Evolutionary conservation across 192 early-diverging fungal genomes (phyloP).

Genomic region (Piromyces finnis): DNA sequence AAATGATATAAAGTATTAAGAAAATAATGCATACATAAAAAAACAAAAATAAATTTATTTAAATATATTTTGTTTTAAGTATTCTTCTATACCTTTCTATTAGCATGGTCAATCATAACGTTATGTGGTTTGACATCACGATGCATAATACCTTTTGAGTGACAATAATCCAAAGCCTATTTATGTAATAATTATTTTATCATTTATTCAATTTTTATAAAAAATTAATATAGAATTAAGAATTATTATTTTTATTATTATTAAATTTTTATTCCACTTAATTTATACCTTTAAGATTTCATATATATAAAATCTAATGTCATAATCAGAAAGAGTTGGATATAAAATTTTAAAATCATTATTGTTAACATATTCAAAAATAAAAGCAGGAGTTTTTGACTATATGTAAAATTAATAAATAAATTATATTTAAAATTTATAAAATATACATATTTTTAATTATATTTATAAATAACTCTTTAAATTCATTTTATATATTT

Average conservation of each 20-base stretch:
- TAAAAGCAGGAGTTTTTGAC: slow-evolving; percentile 89
- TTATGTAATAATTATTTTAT: background rate
- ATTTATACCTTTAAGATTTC: slow-evolving; percentile 70
- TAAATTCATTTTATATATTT: too few species aligned
- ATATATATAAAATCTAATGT: slow-evolving; percentile 91
- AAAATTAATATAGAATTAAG: too few species aligned
- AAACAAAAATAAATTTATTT: too few species aligned
- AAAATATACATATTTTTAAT: too few species aligned
- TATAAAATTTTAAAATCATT: slow-evolving; percentile 94
- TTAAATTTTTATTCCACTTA: too few species aligned
- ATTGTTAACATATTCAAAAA: slow-evolving; percentile 96
- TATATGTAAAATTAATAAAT: slow-evolving; percentile 2
- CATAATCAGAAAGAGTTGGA: slow-evolving; percentile 81
- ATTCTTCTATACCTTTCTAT: slow-evolving; percentile 40
- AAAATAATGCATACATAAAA: too few species aligned
- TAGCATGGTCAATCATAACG: slow-evolving; percentile 98
- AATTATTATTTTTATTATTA: background rate
- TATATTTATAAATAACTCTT: too few species aligned
- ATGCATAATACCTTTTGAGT: slow-evolving; percentile 98
- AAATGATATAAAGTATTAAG: too few species aligned
- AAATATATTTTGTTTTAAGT: too few species aligned
- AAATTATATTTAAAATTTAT: too few species aligned
- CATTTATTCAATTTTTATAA: background rate
- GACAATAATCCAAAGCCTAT: slow-evolving; percentile 90
- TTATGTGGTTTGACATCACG: slow-evolving; percentile 97